These are phyloP conservation scores for Limonium bicolor DNA, from an alignment of 148 eudicot species.

Conservation along the genomic window DNA sequence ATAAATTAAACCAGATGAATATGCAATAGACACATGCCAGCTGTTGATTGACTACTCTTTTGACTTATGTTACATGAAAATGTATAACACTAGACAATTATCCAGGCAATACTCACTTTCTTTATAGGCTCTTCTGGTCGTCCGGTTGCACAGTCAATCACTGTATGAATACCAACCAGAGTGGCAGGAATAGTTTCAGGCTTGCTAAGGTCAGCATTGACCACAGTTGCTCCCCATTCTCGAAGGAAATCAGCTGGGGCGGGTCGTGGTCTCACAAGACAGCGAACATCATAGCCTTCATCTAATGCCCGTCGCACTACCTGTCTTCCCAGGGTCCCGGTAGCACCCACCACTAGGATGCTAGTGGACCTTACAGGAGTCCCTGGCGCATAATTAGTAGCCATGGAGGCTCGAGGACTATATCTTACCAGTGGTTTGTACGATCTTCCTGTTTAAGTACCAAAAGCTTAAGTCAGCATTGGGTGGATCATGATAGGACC, in stretches of 20 bases:
- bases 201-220: slow-evolving; percentile 88
- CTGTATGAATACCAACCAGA: slow-evolving; percentile 80
- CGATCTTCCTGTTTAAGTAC: slow-evolving; percentile 18
- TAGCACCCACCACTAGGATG: slow-evolving; percentile 87
- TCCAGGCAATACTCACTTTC: slow-evolving; percentile 63
- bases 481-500: not conserved
- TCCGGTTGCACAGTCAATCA: slow-evolving; percentile 96
- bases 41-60: too few species aligned
- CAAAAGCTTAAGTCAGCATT: not conserved
- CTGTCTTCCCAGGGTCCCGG: slow-evolving; percentile 97
- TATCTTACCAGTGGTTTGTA: slow-evolving; percentile 29
- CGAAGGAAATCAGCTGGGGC: slow-evolving; percentile 99
- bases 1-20: too few species aligned
- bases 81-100: too few species aligned
- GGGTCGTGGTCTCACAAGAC: slow-evolving; percentile 94
- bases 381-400: slow-evolving; percentile 80
- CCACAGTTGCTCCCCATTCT: slow-evolving; percentile 98
- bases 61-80: too few species aligned
- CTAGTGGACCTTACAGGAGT: slow-evolving; percentile 91
- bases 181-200: slow-evolving; percentile 97
- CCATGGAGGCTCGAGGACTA: slow-evolving; percentile 37
- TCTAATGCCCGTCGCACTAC: slow-evolving; percentile 86
- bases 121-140: slow-evolving; percentile 98
- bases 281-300: slow-evolving; percentile 96
- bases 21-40: too few species aligned